Percentiles rank a stretch among this genome's conserved stretches.
phyloP scores from a whole-genome alignment of 345 rosid species.

The Boechera stricta region DNA sequence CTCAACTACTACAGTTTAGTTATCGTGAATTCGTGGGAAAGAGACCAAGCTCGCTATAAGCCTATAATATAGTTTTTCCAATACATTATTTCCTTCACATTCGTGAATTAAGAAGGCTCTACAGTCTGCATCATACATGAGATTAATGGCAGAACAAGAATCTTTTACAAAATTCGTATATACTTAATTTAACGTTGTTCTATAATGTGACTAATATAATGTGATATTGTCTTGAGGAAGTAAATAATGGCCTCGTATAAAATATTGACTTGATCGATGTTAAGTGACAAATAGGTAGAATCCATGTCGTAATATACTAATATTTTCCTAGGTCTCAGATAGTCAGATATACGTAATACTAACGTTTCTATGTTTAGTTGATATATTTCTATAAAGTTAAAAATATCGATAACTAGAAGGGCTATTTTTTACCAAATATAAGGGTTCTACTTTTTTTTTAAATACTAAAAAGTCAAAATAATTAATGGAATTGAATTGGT shows the following conservation, averaged over 20 bases:
- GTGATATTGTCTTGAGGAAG: conserved; percentile 6
- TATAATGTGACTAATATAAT: background rate
- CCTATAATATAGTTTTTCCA: background rate
- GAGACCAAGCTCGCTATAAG: conserved; percentile 1
- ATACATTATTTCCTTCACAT: background rate
- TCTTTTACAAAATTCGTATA: background rate
- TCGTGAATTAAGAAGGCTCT: background rate
- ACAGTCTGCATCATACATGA: background rate
- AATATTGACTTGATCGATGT: conserved; percentile 7
- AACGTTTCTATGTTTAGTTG: background rate
- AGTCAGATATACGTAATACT: background rate
- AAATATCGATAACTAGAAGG: background rate
- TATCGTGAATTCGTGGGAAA: background rate
- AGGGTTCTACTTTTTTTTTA: background rate
- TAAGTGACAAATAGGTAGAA: conserved; percentile 8
- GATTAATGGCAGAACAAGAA: background rate
- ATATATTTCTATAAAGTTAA: conserved; percentile 8
- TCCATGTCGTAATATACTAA: background rate
- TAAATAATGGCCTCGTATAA: background rate
- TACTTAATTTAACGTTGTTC: background rate
- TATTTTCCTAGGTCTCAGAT: conserved; percentile 4
- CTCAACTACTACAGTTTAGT: background rate
- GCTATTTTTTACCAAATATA: background rate
- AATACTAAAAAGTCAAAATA: conserved; percentile 18
- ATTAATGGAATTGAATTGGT: conserved; percentile 23